Evolutionary conservation across 345 rosid genomes (phyloP).

Genomic region (Raphanus raphanistrum): DNA sequence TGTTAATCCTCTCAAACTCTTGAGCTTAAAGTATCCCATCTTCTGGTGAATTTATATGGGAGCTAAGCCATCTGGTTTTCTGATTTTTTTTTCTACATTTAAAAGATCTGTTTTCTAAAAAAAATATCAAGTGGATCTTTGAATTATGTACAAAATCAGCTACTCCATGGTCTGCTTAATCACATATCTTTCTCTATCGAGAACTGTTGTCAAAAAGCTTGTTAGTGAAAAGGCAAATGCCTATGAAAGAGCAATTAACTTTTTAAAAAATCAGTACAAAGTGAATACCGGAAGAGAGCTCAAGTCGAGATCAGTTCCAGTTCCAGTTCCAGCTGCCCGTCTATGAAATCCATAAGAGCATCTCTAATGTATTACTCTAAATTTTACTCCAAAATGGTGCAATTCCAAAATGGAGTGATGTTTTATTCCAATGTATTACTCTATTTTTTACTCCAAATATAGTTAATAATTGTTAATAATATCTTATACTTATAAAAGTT

Average conservation of each 20-base stretch:
- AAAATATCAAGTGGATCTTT: too few species aligned
- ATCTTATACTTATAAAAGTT: too few species aligned
- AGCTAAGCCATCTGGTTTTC: background rate
- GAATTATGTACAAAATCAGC: too few species aligned
- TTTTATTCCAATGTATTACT: too few species aligned
- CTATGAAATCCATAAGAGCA: slow-evolving; percentile 65
- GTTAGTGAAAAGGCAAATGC: slow-evolving; percentile 23
- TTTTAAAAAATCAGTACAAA: too few species aligned
- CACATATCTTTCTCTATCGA: background rate
- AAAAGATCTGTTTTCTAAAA: background rate
- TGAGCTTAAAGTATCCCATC: background rate
- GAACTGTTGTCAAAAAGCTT: background rate
- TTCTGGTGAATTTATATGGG: background rate
- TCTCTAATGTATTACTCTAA: too few species aligned
- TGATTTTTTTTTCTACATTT: background rate
- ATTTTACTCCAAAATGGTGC: too few species aligned
- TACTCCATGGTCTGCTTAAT: background rate
- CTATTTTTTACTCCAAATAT: too few species aligned
- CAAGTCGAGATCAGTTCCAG: slow-evolving; percentile 65
- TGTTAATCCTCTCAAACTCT: background rate
- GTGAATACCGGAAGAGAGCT: slow-evolving; percentile 63
- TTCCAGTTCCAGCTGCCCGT: slow-evolving; percentile 55
- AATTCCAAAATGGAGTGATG: too few species aligned
- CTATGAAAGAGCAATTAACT: slow-evolving; percentile 32
- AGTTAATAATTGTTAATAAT: too few species aligned